Conservation (phyloP, 2,329 filamentous ascomycete genomes). For the Trichoderma brevicompactum region DNA sequence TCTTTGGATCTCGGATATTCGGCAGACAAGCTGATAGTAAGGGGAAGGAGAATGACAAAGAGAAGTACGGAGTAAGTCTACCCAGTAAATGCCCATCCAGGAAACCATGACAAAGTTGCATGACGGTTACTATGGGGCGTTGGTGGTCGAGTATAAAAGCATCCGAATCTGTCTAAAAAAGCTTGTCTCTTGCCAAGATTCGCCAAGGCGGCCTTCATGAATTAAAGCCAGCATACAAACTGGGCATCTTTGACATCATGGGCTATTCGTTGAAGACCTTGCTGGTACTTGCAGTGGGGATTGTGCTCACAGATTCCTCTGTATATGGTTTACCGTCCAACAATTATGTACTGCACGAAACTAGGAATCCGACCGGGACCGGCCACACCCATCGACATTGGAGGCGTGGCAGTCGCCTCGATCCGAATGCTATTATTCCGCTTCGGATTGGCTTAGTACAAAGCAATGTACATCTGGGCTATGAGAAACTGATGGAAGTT, state of each 20-base stretch:
- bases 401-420: slow-evolving; percentile 27
- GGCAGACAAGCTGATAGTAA: not conserved
- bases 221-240: not conserved
- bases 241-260: not conserved
- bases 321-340: slow-evolving; percentile 20
- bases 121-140: not conserved
- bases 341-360: slow-evolving; percentile 30
- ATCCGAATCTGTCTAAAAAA: not conserved
- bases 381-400: slow-evolving; percentile 19
- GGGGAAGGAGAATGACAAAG: not conserved
- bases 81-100: not conserved
- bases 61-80: not conserved
- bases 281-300: slow-evolving; percentile 21
- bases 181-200: not conserved
- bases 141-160: not conserved
- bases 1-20: slow-evolving; percentile 6
- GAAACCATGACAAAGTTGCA: not conserved
- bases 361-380: slow-evolving; percentile 11
- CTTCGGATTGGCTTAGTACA: slow-evolving; percentile 51
- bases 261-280: not conserved
- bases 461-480: slow-evolving; percentile 48
- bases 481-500: slow-evolving; percentile 49
- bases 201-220: not conserved
- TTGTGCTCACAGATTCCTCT: slow-evolving; percentile 11
- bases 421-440: slow-evolving; percentile 32